Evolutionary conservation across 805 yeast genomes (phyloP).

Genomic region (Candida germanica): DNA sequence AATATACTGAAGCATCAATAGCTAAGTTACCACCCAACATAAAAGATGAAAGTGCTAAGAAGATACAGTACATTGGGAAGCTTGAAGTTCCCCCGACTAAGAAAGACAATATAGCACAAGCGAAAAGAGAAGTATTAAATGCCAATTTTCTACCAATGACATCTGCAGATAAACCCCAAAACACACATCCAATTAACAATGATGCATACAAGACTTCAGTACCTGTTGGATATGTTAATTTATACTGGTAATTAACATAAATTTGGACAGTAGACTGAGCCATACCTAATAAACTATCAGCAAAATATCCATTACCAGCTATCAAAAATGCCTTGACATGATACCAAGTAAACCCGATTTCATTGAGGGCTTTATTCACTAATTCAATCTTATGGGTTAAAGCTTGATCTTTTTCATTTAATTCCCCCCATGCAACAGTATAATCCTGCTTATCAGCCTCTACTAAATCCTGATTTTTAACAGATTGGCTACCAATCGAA

Average conservation of each 20-base stretch:
- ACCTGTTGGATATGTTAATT: constrained; percentile 40
- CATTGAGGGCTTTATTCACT: constrained; percentile 31
- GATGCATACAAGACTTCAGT: constrained; percentile 41
- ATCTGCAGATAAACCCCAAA: constrained; percentile 58
- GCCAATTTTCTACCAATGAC: constrained; percentile 53
- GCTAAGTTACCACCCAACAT: constrained; percentile 29
- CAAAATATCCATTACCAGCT: constrained; percentile 57
- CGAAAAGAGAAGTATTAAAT: constrained; percentile 32
- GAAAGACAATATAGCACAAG: constrained; percentile 21
- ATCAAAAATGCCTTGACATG: constrained; percentile 48
- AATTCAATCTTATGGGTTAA: constrained; percentile 24
- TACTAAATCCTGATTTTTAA: too few relatives aligned
- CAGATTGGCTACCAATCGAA: too few relatives aligned
- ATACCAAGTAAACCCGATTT: constrained; percentile 50
- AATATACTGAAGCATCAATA: constrained; percentile 25
- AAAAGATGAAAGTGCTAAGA: constrained; percentile 20
- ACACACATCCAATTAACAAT: constrained; percentile 47
- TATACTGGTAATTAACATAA: constrained; percentile 48
- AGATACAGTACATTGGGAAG: constrained; percentile 23
- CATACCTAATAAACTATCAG: constrained; percentile 50
- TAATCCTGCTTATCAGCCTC: not conserved
- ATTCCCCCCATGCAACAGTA: not conserved
- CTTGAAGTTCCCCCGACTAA: constrained; percentile 25
- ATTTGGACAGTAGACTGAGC: constrained; percentile 46
- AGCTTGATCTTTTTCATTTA: not conserved